phyloP scores from a whole-genome alignment of 1,284 basidiomycete species.

The Ustilago shanxiensis region DNA sequence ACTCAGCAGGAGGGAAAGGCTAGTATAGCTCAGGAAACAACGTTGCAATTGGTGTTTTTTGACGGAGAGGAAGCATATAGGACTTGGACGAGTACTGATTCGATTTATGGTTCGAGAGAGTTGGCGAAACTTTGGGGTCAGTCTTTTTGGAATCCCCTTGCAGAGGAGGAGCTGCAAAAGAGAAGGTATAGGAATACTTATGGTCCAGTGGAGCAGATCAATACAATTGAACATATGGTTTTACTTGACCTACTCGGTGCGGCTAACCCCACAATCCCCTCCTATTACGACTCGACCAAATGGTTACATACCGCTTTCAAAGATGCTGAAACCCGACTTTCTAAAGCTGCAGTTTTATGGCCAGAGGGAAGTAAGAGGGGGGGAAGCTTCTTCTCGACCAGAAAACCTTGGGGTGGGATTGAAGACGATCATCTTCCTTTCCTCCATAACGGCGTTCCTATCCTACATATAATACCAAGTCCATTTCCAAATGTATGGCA shows the following conservation, averaged over 20 bases:
- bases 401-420: conserved; percentile 76
- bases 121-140: conserved; percentile 51
- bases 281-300: conserved; percentile 56
- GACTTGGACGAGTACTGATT: conserved; percentile 89
- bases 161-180: conserved; percentile 2
- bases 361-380: conserved; percentile 26
- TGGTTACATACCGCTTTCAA: conserved; percentile 57
- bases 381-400: conserved; percentile 30
- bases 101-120: conserved; percentile 85
- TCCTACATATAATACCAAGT: conserved; percentile 89
- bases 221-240: conserved; percentile 66
- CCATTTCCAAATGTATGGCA: conserved; percentile 97
- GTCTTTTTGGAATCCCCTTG: conserved; percentile 31
- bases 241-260: conserved; percentile 67
- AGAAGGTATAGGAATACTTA: conserved; percentile 33
- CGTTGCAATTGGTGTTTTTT: conserved; percentile 94
- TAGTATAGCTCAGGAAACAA: conserved; percentile 77
- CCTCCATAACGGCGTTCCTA: conserved; percentile 82
- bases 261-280: conserved; percentile 51
- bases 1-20: conserved; percentile 6
- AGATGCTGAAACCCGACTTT: conserved; percentile 53
- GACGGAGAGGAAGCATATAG: conserved; percentile 98
- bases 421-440: conserved; percentile 97
- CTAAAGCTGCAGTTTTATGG: conserved; percentile 31
- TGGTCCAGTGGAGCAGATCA: conserved; percentile 54